Base-by-base conservation (phyloP, 441 rosid genomes). In the Syzygium syzygioides region DNA sequence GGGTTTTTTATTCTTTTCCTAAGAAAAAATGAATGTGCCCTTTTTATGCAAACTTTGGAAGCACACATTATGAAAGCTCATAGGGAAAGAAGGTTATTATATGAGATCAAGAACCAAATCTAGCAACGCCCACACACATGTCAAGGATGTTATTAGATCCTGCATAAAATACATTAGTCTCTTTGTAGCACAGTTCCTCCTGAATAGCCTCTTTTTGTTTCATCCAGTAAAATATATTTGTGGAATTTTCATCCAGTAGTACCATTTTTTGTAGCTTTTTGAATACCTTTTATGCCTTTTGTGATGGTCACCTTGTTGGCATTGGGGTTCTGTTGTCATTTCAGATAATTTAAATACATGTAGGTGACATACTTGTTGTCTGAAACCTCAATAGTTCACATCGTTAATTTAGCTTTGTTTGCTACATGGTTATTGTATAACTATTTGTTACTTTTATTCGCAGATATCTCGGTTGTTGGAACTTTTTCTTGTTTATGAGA, bases 81-180 rank as follows among this genome's bases (percentile, higher is more conserved):
- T 62, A 62, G 71, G 0, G 0, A n/a, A 64, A 64, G 20, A 64
- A 3, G 32, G 71, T 64, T 64, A 64, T n/a, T 7, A 64, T 30
- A 64, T 3, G 37, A 14, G 71, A 30, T 60, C 32, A 60, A n/a
- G 34, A 62, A n/a, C 20, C 71, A n/a, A 62, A 62, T n/a, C 71
- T 62, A 17, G 71, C 0, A 19, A 62, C 0, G 3, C 1, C 2
- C 19, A 62, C 34, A n/a, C 7, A 14, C 71, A n/a, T 17, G 17
- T 62, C 71, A n/a, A 62, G 32, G 71, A n/a, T 62, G 14, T 62
- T 62, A 17, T 45, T n/a, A 62, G 71, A 14, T 62, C 34, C 34
- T 62, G 71, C 71, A n/a, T n/a, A n/a, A 62, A n/a, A n/a, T n/a
- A 14, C 19, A 2, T 62, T 34, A 62, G 71, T 62, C 71, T 62